phyloP scores from a whole-genome alignment of 768 basidiomycete genomes.

The Boletus sensibilis region DNA sequence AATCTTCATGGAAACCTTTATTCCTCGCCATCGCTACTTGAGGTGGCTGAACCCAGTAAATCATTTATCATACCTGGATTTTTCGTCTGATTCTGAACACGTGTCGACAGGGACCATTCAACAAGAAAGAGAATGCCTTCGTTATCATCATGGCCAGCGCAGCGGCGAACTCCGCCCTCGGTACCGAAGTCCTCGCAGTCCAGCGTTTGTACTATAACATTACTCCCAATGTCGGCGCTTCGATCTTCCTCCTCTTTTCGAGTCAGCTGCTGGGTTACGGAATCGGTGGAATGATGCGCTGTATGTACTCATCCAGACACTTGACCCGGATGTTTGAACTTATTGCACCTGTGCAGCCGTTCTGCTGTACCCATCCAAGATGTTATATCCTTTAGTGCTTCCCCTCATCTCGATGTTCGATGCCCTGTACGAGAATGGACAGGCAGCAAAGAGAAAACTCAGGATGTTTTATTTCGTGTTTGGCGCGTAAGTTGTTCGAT shows the following conservation, averaged over 20 bases:
- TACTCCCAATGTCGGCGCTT: slow-evolving; percentile 45
- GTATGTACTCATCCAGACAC: slow-evolving; percentile 26
- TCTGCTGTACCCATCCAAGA: slow-evolving; percentile 44
- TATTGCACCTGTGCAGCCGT: slow-evolving; percentile 5
- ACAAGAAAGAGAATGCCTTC: slow-evolving; percentile 60
- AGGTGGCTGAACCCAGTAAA: slow-evolving; percentile 51
- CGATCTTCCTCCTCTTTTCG: slow-evolving; percentile 45
- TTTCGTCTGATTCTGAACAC: not conserved
- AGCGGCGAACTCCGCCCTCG: slow-evolving; percentile 54
- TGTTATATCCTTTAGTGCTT: slow-evolving; percentile 40
- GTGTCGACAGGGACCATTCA: slow-evolving; percentile 47
- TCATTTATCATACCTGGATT: not conserved
- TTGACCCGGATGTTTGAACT: not conserved
- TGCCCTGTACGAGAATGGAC: slow-evolving; percentile 42
- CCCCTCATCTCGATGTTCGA: slow-evolving; percentile 29
- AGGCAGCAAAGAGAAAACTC: slow-evolving; percentile 40
- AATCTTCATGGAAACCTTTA: slow-evolving; percentile 42
- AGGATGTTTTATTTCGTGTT: slow-evolving; percentile 27
- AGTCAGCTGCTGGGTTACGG: slow-evolving; percentile 47
- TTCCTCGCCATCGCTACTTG: slow-evolving; percentile 45
- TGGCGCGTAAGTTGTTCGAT: slow-evolving; percentile 25
- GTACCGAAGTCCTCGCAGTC: slow-evolving; percentile 54
- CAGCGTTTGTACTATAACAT: slow-evolving; percentile 55
- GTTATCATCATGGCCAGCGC: slow-evolving; percentile 57
- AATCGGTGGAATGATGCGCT: slow-evolving; percentile 51